A percentile compares a stretch with the other conserved stretches of the same genome.
Conservation (phyloP, 768 basidiomycete species). For the Hygrophorus russula region DNA sequence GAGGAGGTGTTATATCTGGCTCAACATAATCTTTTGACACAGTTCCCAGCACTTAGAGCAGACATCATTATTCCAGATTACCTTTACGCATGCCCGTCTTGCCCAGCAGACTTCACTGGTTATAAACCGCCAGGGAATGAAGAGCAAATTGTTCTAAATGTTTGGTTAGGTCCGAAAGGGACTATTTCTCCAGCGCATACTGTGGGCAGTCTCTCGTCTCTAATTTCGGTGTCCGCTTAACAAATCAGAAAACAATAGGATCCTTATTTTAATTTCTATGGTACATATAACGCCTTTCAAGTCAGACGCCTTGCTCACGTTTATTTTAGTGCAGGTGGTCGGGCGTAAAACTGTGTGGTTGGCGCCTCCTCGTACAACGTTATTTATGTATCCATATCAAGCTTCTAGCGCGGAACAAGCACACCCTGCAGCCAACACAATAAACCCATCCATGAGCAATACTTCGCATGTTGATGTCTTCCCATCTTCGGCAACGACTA, state of each 20-base stretch:
- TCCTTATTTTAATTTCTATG: conserved; percentile 87
- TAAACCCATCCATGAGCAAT: conserved; percentile 52
- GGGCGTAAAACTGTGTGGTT: conserved; percentile 90
- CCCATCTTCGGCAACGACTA: conserved; percentile 12
- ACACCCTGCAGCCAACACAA: conserved; percentile 25
- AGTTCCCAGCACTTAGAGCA: conserved; percentile 66
- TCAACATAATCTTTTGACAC: conserved; percentile 76
- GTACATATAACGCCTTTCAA: conserved; percentile 25
- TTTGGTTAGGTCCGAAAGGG: conserved; percentile 73
- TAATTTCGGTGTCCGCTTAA: conserved; percentile 5
- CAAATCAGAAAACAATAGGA: conserved; percentile 42
- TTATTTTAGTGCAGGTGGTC: conserved; percentile 64
- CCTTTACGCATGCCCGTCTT: conserved; percentile 52
- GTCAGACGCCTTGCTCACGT: conserved; percentile 7
- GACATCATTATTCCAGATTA: conserved; percentile 88
- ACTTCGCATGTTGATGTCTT: conserved; percentile 83
- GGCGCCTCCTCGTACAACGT: conserved; percentile 52
- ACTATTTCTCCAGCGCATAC: conserved; percentile 88
- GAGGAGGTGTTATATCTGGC: conserved; percentile 64
- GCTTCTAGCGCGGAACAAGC: conserved; percentile 12
- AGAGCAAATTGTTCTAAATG: conserved; percentile 58
- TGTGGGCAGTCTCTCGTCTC: conserved; percentile 22
- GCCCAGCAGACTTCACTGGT: conserved; percentile 28
- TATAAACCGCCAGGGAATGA: conserved; percentile 61
- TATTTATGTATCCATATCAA: conserved; percentile 48